A percentile compares a stretch with the other conserved stretches of the same genome.
phyloP scores from a whole-genome alignment of 768 basidiomycete species.

The Kwoniella botswanensis region DNA sequence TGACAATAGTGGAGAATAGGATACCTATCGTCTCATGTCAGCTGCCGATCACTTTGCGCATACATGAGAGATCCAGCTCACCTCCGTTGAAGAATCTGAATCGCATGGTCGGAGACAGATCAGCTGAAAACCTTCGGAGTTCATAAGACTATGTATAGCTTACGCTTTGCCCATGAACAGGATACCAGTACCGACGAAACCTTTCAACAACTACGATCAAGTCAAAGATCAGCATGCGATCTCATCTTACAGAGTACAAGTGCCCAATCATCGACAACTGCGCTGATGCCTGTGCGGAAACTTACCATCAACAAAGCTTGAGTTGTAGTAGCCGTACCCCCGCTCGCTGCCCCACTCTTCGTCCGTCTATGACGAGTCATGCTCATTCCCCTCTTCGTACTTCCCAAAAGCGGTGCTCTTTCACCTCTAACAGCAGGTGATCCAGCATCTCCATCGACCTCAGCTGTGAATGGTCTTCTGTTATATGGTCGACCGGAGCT shows the following conservation, averaged over 20 bases:
- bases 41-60: neutral
- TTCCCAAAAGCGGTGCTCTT: constrained; percentile 47
- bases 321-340: constrained; percentile 85
- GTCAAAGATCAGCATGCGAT: constrained; percentile 3
- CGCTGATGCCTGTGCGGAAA: constrained; percentile 8
- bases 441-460: constrained; percentile 12
- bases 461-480: constrained; percentile 15
- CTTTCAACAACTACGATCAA: constrained; percentile 75
- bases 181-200: constrained; percentile 94
- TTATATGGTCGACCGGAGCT: constrained; percentile 40
- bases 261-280: neutral
- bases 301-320: constrained; percentile 92
- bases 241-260: neutral
- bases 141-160: constrained; percentile 43
- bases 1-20: constrained; percentile 78
- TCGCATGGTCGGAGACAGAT: neutral
- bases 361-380: constrained; percentile 59
- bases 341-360: constrained; percentile 66
- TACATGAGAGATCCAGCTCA: constrained; percentile 4
- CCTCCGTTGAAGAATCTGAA: constrained; percentile 88
- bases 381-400: constrained; percentile 37
- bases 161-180: constrained; percentile 94
- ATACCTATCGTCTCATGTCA: constrained; percentile 61
- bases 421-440: constrained; percentile 33
- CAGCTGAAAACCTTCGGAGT: neutral